Conservation (phyloP, 2,329 filamentous ascomycete species). For the Allantophomopsis lycopodina region DNA sequence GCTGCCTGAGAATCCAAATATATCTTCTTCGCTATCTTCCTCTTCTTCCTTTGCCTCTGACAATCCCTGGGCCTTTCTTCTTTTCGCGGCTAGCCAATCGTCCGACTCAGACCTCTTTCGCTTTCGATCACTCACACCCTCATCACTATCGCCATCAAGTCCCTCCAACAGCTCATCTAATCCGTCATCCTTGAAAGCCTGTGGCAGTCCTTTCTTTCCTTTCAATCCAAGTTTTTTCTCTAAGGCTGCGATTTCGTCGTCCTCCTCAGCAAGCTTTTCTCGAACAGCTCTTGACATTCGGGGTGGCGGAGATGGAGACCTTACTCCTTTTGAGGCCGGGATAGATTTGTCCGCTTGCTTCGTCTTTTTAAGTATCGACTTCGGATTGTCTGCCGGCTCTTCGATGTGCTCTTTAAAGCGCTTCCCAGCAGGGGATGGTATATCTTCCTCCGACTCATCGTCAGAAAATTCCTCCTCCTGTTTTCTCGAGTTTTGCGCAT, state of each 20-base stretch:
- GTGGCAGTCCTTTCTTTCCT: slow-evolving; percentile 58
- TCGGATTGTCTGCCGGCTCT: slow-evolving; percentile 5
- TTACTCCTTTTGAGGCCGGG: not conserved
- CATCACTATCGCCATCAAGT: slow-evolving; percentile 38
- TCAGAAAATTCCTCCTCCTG: not conserved
- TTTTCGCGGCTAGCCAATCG: slow-evolving; percentile 45
- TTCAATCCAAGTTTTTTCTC: slow-evolving; percentile 79
- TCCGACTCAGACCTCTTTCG: slow-evolving; percentile 43
- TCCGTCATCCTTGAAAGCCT: slow-evolving; percentile 69
- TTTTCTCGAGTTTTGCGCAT: slow-evolving; percentile 7
- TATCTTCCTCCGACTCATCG: not conserved
- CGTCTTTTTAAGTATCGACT: slow-evolving; percentile 15
- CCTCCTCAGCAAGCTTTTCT: slow-evolving; percentile 61
- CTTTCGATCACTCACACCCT: slow-evolving; percentile 30
- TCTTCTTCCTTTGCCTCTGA: slow-evolving; percentile 11
- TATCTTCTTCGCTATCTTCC: slow-evolving; percentile 13
- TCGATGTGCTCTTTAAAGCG: not conserved
- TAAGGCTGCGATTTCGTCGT: slow-evolving; percentile 74
- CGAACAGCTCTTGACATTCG: slow-evolving; percentile 25
- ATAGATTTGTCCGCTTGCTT: slow-evolving; percentile 8
- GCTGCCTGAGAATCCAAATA: slow-evolving; percentile 16
- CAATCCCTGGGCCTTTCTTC: slow-evolving; percentile 26
- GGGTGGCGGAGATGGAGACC: slow-evolving; percentile 8
- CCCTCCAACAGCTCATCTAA: slow-evolving; percentile 66
- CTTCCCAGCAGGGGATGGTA: not conserved